Base-by-base conservation (phyloP, 345 rosid genomes). In the Lumnitzera racemosa region DNA sequence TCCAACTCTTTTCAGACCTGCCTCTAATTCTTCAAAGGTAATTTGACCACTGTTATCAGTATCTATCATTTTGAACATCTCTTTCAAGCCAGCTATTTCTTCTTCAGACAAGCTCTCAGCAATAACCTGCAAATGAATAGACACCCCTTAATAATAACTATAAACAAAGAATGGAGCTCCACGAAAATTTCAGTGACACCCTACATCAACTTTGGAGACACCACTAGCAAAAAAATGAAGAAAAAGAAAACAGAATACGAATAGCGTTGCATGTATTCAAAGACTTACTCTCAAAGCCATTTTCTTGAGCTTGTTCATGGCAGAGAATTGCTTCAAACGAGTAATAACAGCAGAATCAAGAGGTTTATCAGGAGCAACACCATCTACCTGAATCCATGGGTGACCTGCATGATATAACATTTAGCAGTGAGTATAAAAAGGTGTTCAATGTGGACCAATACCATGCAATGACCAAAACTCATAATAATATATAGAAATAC, bases 21-120 rank as follows among this genome's bases (percentile, higher is more conserved):
- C 70, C 75, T 72, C 72, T 53, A 78, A 64, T 67, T 78, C 83
- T 56, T 78, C 83, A 7, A 78, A 72, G 50, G 80, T 72, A 41
- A 78, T 78, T 50, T 78, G 80, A 12, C 83, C 83, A 46, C 83
- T 78, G 48, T 46, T 65, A 50, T 78, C 82, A 12, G 79, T 12
- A 11, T 78, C 82, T 49, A 78, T 78, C 82, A 78, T 78, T 63
- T 75, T 78, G 65, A 78, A 78, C 80, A 75, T 78, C 67, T 78
- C 83, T 65, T 64, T 78, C 60, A 78, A 64, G 24, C 83, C 80
- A 4, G 83, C 83, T 4, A 78, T 74, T 61, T 78, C 80, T 56
- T 74, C 79, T 41, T 72, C 83, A 20, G 83, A 75, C 27, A 78
- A 67, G 70, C 72, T 78, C 72, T 78, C 80, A 23, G 80, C 80